Percentiles rank a stretch among this genome's conserved stretches.
These are phyloP conservation scores for Spathaspora hagerdaliae DNA, from an alignment of 805 yeast species.

Conservation along the genomic window DNA sequence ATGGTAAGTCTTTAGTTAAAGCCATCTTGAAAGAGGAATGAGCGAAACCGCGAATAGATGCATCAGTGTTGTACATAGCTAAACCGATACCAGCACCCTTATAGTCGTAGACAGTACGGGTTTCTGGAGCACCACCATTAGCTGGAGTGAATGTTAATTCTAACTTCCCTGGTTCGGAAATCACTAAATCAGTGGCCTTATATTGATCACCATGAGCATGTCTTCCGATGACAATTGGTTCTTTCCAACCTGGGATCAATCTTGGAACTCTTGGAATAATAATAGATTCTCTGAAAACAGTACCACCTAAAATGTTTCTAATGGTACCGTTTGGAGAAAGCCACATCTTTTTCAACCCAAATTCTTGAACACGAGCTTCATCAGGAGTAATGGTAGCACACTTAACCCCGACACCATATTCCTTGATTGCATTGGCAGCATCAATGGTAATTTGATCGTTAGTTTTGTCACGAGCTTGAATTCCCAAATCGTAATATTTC, in stretches of 20 bases:
- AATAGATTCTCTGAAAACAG: constrained; percentile 82
- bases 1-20: constrained; percentile 55
- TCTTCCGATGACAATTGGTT: constrained; percentile 82
- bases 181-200: constrained; percentile 70
- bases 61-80: constrained; percentile 83
- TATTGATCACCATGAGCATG: constrained; percentile 85
- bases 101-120: constrained; percentile 56
- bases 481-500: constrained; percentile 72
- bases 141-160: constrained; percentile 66
- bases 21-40: constrained; percentile 79
- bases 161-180: constrained; percentile 64
- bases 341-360: constrained; percentile 76
- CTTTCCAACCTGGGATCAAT: constrained; percentile 74
- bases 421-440: constrained; percentile 69
- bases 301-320: constrained; percentile 76
- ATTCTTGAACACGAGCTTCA: constrained; percentile 74
- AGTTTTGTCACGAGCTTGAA: constrained; percentile 65
- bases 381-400: constrained; percentile 88
- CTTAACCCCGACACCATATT: constrained; percentile 77
- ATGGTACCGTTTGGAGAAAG: constrained; percentile 82
- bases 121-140: constrained; percentile 47
- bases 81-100: constrained; percentile 70
- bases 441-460: constrained; percentile 72
- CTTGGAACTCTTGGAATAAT: constrained; percentile 76
- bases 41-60: constrained; percentile 72